These are phyloP conservation scores for Malassezia yamatoensis DNA, from an alignment of 1,284 basidiomycete species.

Conservation along the genomic window DNA sequence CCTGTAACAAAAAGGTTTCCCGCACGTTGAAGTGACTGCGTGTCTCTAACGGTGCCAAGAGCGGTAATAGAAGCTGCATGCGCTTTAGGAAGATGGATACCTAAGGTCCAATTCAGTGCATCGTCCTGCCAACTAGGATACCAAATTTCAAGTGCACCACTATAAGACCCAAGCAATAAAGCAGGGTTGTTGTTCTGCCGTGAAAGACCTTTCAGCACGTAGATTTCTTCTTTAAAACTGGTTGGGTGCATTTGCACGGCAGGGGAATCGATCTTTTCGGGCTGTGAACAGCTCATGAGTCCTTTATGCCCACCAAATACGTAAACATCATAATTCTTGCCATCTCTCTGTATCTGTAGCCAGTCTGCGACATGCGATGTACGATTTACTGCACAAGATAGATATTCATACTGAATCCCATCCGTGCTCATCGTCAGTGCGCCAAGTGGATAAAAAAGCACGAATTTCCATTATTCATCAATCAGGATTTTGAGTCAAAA, in stretches of 20 bases:
- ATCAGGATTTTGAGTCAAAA: background rate
- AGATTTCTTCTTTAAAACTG: background rate
- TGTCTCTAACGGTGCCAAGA: conserved; percentile 25
- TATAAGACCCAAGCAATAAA: conserved; percentile 26
- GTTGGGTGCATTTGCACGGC: background rate
- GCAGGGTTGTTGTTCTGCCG: background rate
- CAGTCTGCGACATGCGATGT: conserved; percentile 37
- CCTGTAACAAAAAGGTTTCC: conserved; percentile 27
- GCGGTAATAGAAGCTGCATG: conserved; percentile 27
- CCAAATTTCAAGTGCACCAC: conserved; percentile 25
- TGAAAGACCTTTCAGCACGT: conserved; percentile 10
- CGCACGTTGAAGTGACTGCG: background rate
- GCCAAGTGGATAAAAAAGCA: background rate
- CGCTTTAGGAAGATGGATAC: conserved; percentile 16
- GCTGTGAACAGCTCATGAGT: conserved; percentile 15
- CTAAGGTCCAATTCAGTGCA: background rate
- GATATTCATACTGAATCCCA: conserved; percentile 25
- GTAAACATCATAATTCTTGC: conserved; percentile 9
- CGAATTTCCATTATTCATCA: background rate
- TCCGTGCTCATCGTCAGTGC: background rate
- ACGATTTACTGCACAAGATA: conserved; percentile 37
- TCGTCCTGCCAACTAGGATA: background rate
- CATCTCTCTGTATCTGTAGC: conserved; percentile 14
- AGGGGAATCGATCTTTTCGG: background rate
- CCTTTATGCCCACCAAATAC: conserved; percentile 36